A percentile compares a stretch with the other conserved stretches of the same genome.
These are phyloP conservation scores for Pulveroboletus sp. DNA, from an alignment of 768 basidiomycete species.

Conservation along the genomic window DNA sequence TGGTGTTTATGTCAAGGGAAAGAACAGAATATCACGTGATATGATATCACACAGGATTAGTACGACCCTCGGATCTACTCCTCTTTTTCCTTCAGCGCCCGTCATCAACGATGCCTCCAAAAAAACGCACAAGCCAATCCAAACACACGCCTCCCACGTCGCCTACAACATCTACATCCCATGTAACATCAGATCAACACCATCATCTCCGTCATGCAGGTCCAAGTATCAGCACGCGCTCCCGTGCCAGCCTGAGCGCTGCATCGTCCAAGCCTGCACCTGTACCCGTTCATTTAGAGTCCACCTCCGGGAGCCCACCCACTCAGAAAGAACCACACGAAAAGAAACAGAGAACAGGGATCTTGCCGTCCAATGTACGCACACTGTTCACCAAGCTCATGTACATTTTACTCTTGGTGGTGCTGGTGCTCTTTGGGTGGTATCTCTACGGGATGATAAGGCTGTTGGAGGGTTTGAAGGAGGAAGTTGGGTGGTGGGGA, in stretches of 20 bases:
- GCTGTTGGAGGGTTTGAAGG: slow-evolving; percentile 43
- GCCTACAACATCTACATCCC: slow-evolving; percentile 8
- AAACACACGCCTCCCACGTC: slow-evolving; percentile 7
- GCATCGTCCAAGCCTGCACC: slow-evolving; percentile 2
- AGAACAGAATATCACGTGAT: slow-evolving; percentile 11
- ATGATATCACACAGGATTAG: slow-evolving; percentile 13
- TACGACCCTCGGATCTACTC: neutral
- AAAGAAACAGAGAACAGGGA: slow-evolving; percentile 3
- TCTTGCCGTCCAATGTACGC: slow-evolving; percentile 3
- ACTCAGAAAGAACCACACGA: neutral
- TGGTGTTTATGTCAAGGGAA: neutral
- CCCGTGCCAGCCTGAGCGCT: neutral
- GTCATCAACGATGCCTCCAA: slow-evolving; percentile 12
- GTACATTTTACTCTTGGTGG: slow-evolving; percentile 43
- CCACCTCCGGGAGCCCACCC: neutral
- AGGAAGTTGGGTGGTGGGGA: slow-evolving; percentile 61
- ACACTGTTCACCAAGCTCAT: slow-evolving; percentile 38
- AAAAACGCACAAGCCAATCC: slow-evolving; percentile 13
- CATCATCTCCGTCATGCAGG: slow-evolving; percentile 19
- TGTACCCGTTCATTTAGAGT: neutral
- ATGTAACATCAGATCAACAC: slow-evolving; percentile 6
- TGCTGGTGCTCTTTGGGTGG: slow-evolving; percentile 43
- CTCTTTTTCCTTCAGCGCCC: neutral
- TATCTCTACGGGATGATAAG: slow-evolving; percentile 48
- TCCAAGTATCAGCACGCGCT: slow-evolving; percentile 11